These are phyloP conservation scores for Vinca major DNA, from an alignment of 305 asterid species.

Conservation along the genomic window DNA sequence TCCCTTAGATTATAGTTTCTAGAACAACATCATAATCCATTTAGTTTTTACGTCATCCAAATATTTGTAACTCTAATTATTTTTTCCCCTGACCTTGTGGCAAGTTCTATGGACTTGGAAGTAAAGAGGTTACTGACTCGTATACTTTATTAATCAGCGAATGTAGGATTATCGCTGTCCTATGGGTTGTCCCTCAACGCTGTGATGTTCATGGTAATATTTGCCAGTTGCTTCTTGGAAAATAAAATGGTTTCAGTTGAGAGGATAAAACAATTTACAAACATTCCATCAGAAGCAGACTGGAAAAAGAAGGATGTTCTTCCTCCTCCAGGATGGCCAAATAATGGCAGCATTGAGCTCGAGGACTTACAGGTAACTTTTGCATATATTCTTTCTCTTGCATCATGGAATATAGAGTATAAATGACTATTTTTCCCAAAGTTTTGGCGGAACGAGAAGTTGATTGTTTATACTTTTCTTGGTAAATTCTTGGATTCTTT, in stretches of 20 bases:
- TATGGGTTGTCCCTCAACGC: conserved; percentile 78
- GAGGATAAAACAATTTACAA: conserved; percentile 82
- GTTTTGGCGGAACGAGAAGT: too few relatives aligned
- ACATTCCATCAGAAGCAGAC: conserved; percentile 78
- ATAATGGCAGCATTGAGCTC: conserved; percentile 63
- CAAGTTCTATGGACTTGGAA: background rate
- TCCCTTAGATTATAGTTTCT: too few relatives aligned
- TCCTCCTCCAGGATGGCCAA: conserved; percentile 81
- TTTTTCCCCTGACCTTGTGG: background rate
- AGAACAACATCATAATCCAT: background rate
- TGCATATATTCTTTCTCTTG: background rate
- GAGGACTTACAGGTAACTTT: conserved; percentile 45
- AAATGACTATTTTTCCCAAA: background rate
- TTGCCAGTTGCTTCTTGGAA: conserved; percentile 74
- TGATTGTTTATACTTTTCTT: too few relatives aligned
- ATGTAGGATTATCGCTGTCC: conserved; percentile 85
- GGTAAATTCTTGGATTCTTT: background rate
- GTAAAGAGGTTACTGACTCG: conserved; percentile 8
- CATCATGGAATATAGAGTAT: background rate
- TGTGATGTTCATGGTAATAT: conserved; percentile 56
- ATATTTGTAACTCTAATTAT: background rate
- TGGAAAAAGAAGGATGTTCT: conserved; percentile 54
- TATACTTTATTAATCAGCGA: conserved; percentile 39
- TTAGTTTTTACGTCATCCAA: background rate
- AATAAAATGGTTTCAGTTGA: conserved; percentile 95